Evolutionary conservation across 2,329 filamentous ascomycete genomes (phyloP), one percentile per base, ranked within the genome.

Genomic region (Ophiocordyceps camponoti-floridani): DNA sequence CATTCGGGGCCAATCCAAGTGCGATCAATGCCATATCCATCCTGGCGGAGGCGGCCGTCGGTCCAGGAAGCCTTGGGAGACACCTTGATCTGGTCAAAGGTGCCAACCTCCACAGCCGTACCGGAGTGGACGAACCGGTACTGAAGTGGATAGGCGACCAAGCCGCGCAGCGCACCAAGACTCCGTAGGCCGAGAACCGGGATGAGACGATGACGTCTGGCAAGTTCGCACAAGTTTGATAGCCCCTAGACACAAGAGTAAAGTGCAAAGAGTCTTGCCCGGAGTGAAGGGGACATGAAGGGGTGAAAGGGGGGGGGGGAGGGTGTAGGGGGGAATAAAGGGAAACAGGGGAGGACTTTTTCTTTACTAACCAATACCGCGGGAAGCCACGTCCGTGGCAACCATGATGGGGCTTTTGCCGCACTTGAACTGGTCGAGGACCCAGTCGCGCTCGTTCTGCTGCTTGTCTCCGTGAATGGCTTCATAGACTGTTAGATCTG

Each of bases 321-420:
- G 33, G 13, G 13, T 4, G 33, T 13, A n/a, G 33, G 35, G 35
- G 14, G 35, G 35, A 3, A 16, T 16, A 2, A 30, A 12, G 28
- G 28, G 28, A 30, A 12, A 50, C 52, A 16, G 14, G 37, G 26
- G 23, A 16, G 31, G 14, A 57, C 58, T 2, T 35, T 14, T 16
- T 16, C 9, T 37, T 16, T 37, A 89, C 87, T 94, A 93, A 95
- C 91, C 91, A 70, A 98, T 95, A 86, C 91, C 91, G 88, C 91
- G 91, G 62, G 91, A 96, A 70, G 91, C 91, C 69, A 98, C 91
- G 62, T 96, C 91, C 54, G 91, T 98, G 70, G 91, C 91, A 71
- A 98, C 91, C 88, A 98, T 94, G 79, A 98, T 94, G 62, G 91
- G 91, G 71, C 87, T 94, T 75, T 96, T 95, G 69, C 87, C 88